Evolutionary conservation across 352 stramenopile species (phyloP).

Genomic region (Thalassiosira allenii): DNA sequence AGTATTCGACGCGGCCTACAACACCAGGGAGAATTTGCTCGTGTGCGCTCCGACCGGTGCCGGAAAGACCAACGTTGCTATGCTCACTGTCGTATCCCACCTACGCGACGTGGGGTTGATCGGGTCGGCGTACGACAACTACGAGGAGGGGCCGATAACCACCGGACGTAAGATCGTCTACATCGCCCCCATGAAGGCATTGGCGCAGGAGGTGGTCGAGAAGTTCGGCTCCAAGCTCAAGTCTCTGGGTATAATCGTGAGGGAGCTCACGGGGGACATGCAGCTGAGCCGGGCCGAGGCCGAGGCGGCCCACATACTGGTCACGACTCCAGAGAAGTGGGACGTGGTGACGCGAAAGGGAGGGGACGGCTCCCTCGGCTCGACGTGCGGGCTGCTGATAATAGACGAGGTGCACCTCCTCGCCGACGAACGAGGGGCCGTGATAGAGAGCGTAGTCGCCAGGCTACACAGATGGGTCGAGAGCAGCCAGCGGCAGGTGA

Average conservation of each 20-base stretch:
- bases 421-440: slow-evolving; percentile 96
- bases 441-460: slow-evolving; percentile 99
- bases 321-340: slow-evolving; percentile 99
- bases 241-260: slow-evolving; percentile 87
- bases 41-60: slow-evolving; percentile 92
- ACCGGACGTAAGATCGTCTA: slow-evolving; percentile 84
- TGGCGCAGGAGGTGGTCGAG: slow-evolving; percentile 98
- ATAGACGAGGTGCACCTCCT: slow-evolving; percentile 99
- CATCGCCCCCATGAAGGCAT: slow-evolving; percentile 85
- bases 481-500: slow-evolving; percentile 95
- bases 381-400: slow-evolving; percentile 96
- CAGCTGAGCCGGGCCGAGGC: slow-evolving; percentile 98
- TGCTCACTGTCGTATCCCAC: slow-evolving; percentile 95
- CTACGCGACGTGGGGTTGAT: slow-evolving; percentile 85
- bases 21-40: slow-evolving; percentile 95
- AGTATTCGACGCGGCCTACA: slow-evolving; percentile 96
- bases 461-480: slow-evolving; percentile 97
- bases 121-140: slow-evolving; percentile 32
- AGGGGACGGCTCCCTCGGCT: slow-evolving; percentile 90
- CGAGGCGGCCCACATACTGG: slow-evolving; percentile 92
- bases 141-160: slow-evolving; percentile 33
- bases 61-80: slow-evolving; percentile 99
- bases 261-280: slow-evolving; percentile 97
- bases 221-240: slow-evolving; percentile 96
- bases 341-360: slow-evolving; percentile 99